Base-by-base conservation (phyloP, 495 filamentous ascomycete genomes). In the Neurospora sublineolata region DNA sequence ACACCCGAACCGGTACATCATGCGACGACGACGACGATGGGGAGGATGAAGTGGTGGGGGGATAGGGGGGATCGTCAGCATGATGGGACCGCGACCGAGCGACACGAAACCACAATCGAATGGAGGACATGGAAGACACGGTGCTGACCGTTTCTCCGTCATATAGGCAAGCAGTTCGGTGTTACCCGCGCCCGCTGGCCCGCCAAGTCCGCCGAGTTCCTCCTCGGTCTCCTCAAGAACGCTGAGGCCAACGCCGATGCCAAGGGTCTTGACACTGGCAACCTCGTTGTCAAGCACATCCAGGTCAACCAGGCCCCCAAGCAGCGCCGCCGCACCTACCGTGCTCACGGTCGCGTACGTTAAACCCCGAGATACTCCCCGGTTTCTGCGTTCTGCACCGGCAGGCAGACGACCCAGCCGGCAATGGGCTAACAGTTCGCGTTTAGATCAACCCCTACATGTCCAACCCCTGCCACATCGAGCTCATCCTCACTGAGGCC, bases 251-350 rank as follows among this genome's bases (percentile, higher is more conserved):
- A 99, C 85, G 95, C 95, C 81, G 96, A 98, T 78, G 92, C 92
- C 84, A 98, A 98, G 89, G 95, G 96, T 82, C 93, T 99, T 77
- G 95, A 99, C 85, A 97, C 93, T 78, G 88, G 89, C 86, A 96
- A 94, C 87, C 88, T 99, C 75, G 86, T 97, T 79, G 92, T 99
- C 83, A 96, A 97, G 91, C 95, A 97, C 89, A 98, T 99, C 86
- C 95, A 98, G 86, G 96, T 98, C 87, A 98, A 98, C 90, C 95
- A 99, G 87, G 95, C 95, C 73, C 95, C 95, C 79, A 97, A 97
- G 89, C 93, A 97, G 86, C 88, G 95, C 80, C 89, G 95, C 84
- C 90, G 95, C 79, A 99, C 95, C 79, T 99, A 98, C 90, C 93
- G 95, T 89, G 96, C 96, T 73, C 95, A 99, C 87, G 95, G 95